Percentiles rank a stretch among this genome's conserved stretches.
phyloP scores from a whole-genome alignment of 2,329 filamentous ascomycete species.

The Alternaria conjuncta region DNA sequence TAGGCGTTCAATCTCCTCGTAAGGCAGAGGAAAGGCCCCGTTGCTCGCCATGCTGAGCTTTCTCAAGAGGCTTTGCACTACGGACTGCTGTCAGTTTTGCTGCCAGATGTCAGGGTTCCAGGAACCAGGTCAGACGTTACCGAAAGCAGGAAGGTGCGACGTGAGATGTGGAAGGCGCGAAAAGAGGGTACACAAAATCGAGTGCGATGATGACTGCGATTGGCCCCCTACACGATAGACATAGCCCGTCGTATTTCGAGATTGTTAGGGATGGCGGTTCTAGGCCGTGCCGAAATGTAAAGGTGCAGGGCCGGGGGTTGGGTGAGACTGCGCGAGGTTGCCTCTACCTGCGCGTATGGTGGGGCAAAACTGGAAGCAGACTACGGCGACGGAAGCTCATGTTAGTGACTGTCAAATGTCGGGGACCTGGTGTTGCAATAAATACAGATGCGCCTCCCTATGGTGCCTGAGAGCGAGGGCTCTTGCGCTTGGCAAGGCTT shows the following conservation, averaged over 20 bases:
- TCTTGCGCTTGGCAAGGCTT: conserved; percentile 10
- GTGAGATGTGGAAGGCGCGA: neutral
- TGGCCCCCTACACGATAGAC: neutral
- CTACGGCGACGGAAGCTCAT: conserved; percentile 18
- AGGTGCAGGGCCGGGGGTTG: neutral
- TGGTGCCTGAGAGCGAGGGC: neutral
- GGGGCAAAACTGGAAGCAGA: conserved; percentile 11
- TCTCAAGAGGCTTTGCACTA: neutral
- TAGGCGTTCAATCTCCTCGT: conserved; percentile 51
- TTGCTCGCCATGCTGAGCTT: conserved; percentile 30
- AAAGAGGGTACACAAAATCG: neutral
- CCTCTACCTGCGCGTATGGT: conserved; percentile 23
- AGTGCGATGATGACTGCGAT: neutral
- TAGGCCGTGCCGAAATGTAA: neutral
- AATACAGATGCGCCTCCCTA: neutral
- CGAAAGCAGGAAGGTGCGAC: conserved; percentile 9
- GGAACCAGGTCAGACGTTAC: neutral
- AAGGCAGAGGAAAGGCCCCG: conserved; percentile 32
- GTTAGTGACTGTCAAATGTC: conserved; percentile 1
- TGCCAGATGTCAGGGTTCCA: neutral
- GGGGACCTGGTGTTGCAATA: neutral
- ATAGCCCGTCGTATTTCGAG: neutral
- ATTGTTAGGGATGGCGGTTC: neutral
- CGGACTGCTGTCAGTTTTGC: neutral
- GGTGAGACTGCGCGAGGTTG: neutral